These are phyloP conservation scores for Collybiopsis confluens DNA, from an alignment of 768 basidiomycete genomes.

Conservation along the genomic window DNA sequence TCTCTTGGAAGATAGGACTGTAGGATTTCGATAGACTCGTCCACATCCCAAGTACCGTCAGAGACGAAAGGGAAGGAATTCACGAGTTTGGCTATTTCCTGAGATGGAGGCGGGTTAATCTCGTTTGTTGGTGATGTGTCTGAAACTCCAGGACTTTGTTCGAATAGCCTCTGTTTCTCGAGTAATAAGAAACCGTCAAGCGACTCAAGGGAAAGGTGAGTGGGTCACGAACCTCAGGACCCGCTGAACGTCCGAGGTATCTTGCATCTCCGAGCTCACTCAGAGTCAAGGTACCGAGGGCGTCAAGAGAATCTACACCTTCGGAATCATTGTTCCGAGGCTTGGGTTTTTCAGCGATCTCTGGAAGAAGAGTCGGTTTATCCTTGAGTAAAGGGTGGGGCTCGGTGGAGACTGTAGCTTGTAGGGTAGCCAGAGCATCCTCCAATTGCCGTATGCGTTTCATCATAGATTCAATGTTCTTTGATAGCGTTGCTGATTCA, in stretches of 20 bases:
- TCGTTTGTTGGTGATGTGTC: constrained; percentile 8
- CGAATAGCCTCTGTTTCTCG: not conserved
- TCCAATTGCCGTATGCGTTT: constrained; percentile 67
- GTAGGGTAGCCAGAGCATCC: constrained; percentile 60
- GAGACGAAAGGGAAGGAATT: constrained; percentile 21
- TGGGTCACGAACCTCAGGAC: constrained; percentile 9
- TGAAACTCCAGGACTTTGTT: not conserved
- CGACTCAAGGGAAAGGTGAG: no score
- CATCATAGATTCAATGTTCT: constrained; percentile 36
- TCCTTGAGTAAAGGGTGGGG: constrained; percentile 57
- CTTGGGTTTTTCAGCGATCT: not conserved
- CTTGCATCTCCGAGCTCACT: not conserved
- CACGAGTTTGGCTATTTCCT: constrained; percentile 19
- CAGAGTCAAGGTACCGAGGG: constrained; percentile 2
- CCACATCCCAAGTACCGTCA: constrained; percentile 16
- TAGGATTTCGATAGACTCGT: constrained; percentile 17
- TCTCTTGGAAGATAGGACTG: constrained; percentile 25
- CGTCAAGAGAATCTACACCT: not conserved
- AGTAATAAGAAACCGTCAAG: not conserved
- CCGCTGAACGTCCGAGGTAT: constrained; percentile 12
- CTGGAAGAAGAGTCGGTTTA: constrained; percentile 18
- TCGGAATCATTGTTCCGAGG: not conserved
- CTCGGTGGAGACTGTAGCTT: constrained; percentile 50
- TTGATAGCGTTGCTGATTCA: not conserved
- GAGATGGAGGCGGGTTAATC: constrained; percentile 14